Evolutionary conservation across 139 green algal genomes (phyloP), one percentile per base, ranked within the genome.

Genomic region (Chlamydomonas eustigma): DNA sequence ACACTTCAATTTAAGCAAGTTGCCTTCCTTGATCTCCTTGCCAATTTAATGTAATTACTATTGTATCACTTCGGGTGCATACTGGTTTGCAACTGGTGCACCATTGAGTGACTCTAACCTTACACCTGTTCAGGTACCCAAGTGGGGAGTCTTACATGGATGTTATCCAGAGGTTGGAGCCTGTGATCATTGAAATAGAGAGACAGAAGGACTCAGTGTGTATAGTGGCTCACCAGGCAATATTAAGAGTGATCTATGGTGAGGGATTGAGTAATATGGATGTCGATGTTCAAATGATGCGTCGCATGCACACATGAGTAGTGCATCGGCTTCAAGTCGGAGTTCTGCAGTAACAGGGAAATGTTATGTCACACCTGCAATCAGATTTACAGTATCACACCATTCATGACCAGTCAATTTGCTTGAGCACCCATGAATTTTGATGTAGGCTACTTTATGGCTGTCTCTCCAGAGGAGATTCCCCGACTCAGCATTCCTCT

Each of bases 111-210:
- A 58, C 18, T 12, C 12, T 58, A 18, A 58, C 18, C 44, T 28
- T 58, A 12, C 44, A 58, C 44, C 44, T 58, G 44, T 18, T 58
- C 44, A 72, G 65, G 65, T 72, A 72, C 65, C 65, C 65, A 50
- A 85, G 81, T 37, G 93, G 93, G 0, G 93, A 97, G 81, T 89
- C 75, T 2, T 97, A 97, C 88, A 84, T 97, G 78, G 93, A 97
- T 71, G 91, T 97, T 3, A 90, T 97, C 36, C 89, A 95, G 84
- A 83, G 92, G 2, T 78, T 97, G 75, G 93, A 97, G 84, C 90
- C 93, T 1, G 92, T 96, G 5, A 86, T 97, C 52, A 95, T 93
- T n/a, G 92, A 97, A 81, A 90, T 95, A 51, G 93, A 97, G 86
- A 76, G 91, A 0, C 88, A 96, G 78, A 81, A 89, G 28, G 92